Evolutionary conservation across 73 alveolate genomes (phyloP), one percentile per base, ranked within the genome.

Genomic region (Paramecium pentaurelia): DNA sequence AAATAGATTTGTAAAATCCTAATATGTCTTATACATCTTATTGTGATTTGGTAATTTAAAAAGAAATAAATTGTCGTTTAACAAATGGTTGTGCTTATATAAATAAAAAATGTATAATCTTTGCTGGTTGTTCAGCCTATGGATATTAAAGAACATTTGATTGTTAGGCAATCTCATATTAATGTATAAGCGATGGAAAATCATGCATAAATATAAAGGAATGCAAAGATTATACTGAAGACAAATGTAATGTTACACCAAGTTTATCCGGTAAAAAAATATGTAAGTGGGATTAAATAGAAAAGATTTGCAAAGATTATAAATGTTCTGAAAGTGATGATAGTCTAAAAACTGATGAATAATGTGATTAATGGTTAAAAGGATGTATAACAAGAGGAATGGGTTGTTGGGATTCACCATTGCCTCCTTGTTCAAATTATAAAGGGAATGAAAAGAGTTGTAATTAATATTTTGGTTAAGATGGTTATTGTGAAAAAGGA

Each of bases 341-440:
- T 20, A 40, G 14, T 8, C 9, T 77, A 77, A 38, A 2, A 77
- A 77, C 90, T 2, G 90, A 77, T 20, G 20, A 6, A 0, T 8
- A 77, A 22, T 77, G 90, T 44, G 45, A 40, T 77, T 22, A 32
- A 44, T 40, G 75, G 71, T 10, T 77, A 42, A 27, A 59, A 37
- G 90, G 90, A 44, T 77, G 90, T 25, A 44, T 77, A 8, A 77
- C 90, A 30, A 77, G 73, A 40, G 90, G 90, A 18, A n/a, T 9
- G 6, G 90, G 90, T 6, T 77, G 90, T 44, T 32, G 60, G 51
- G 32, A 34, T 16, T 71, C 51, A 5, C 86, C 86, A 1, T 71
- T 71, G 14, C 86, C 86, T 10, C 11, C 45, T 11, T 77, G 90
- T 44, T 42, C 90, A 77, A 34, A 12, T 8, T 77, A 77, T 16